phyloP scores from a whole-genome alignment of 1,284 basidiomycete species.

The Afroboletus lepidellus region DNA sequence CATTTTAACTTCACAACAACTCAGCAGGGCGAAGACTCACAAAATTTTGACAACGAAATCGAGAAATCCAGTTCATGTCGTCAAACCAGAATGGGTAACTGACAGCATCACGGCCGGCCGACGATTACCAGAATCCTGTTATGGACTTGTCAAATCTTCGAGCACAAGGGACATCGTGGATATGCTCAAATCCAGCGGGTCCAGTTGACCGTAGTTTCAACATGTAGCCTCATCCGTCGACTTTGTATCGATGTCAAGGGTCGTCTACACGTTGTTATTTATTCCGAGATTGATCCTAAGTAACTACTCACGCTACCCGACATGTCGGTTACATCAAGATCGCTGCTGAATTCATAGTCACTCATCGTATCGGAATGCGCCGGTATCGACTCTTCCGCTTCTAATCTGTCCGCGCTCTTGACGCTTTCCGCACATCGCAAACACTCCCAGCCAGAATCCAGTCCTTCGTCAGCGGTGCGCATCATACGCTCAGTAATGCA shows the following conservation, averaged over 20 bases:
- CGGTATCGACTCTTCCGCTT: conserved; percentile 24
- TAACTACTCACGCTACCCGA: conserved; percentile 35
- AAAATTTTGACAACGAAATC: conserved; percentile 51
- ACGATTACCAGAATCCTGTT: conserved; percentile 54
- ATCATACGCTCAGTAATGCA: conserved; percentile 83
- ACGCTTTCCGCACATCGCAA: conserved; percentile 70
- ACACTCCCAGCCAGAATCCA: conserved; percentile 74
- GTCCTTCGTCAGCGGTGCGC: conserved; percentile 63
- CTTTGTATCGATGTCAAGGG: conserved; percentile 14
- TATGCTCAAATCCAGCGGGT: conserved; percentile 25
- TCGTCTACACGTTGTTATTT: not conserved
- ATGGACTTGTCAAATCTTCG: conserved; percentile 43
- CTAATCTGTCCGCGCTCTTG: conserved; percentile 51
- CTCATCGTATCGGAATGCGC: conserved; percentile 36
- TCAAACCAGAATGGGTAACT: conserved; percentile 69
- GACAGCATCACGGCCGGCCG: conserved; percentile 61
- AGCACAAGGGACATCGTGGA: conserved; percentile 28
- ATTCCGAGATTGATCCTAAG: conserved; percentile 31
- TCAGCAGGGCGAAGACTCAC: conserved; percentile 66
- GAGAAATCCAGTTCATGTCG: conserved; percentile 49
- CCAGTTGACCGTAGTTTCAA: conserved; percentile 3
- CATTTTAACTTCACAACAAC: conserved; percentile 65
- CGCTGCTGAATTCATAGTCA: conserved; percentile 61
- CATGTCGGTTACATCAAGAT: conserved; percentile 39
- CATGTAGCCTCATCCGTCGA: conserved; percentile 7